These are phyloP conservation scores for Fraxinus ornus DNA, from an alignment of 305 asterid species.

Conservation along the genomic window DNA sequence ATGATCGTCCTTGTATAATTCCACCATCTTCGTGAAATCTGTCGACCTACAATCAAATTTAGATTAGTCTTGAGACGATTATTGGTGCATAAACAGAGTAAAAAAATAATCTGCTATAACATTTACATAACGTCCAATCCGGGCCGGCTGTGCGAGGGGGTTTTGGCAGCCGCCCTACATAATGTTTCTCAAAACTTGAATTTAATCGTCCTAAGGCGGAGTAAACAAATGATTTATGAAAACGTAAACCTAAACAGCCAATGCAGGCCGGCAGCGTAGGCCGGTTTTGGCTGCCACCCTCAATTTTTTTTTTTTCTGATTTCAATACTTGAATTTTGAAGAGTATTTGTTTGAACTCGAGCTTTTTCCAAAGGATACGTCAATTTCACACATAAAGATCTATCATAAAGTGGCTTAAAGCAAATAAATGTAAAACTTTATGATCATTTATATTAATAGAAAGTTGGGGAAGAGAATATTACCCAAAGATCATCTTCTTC, in stretches of 20 bases:
- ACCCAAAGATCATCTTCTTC: slow-evolving; percentile 83
- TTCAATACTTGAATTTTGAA: neutral
- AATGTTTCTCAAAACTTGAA: neutral
- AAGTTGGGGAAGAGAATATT: slow-evolving; percentile 33
- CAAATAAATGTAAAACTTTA: slow-evolving; percentile 3
- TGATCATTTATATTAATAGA: neutral
- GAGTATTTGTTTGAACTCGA: neutral
- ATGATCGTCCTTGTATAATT: slow-evolving; percentile 26
- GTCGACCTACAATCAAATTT: slow-evolving; percentile 38
- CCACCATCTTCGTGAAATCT: slow-evolving; percentile 50
- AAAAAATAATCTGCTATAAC: neutral
- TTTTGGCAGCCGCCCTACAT: neutral
- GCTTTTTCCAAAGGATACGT: neutral
- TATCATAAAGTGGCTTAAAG: slow-evolving; percentile 21
- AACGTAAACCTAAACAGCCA: neutral
- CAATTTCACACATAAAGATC: slow-evolving; percentile 11
- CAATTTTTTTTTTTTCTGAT: neutral
- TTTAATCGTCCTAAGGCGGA: neutral
- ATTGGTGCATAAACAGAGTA: neutral
- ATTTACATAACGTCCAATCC: neutral
- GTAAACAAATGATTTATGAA: neutral
- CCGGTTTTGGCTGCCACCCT: slow-evolving; percentile 20
- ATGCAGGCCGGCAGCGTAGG: neutral
- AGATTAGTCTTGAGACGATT: neutral
- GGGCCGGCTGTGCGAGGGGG: neutral